Conservation (phyloP, 176 grass and related monocot species). For the Calamus simplicifolius region DNA sequence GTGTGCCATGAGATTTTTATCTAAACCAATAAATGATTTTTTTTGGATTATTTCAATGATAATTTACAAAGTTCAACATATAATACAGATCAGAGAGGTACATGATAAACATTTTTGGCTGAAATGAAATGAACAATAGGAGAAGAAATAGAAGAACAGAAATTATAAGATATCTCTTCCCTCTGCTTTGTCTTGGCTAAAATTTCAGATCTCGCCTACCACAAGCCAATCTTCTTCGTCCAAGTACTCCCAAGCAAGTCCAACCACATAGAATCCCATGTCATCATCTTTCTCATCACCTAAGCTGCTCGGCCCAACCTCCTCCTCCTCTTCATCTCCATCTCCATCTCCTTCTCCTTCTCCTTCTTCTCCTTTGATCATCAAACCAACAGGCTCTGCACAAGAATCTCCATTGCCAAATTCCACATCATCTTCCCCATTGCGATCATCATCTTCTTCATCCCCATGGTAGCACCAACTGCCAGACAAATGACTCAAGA, state of each 20-base stretch:
- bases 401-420: slow-evolving; percentile 6
- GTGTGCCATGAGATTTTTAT: no score
- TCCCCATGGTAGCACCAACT: neutral
- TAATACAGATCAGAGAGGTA: no score
- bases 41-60: no score
- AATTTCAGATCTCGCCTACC: slow-evolving; percentile 63
- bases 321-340: neutral
- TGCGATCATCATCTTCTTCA: slow-evolving; percentile 18
- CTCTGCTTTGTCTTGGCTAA: no score
- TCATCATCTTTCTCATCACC: slow-evolving; percentile 25
- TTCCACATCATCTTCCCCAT: slow-evolving; percentile 8
- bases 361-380: neutral
- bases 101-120: no score
- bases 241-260: slow-evolving; percentile 53
- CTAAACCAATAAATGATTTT: no score
- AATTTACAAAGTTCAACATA: no score
- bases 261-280: slow-evolving; percentile 70
- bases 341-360: slow-evolving; percentile 16
- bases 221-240: slow-evolving; percentile 92
- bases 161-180: no score
- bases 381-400: neutral
- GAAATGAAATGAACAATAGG: no score
- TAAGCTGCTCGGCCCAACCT: neutral
- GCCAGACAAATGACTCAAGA: slow-evolving; percentile 45
- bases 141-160: no score